These are phyloP conservation scores for Penicillium verrucosum DNA, from an alignment of 2,329 filamentous ascomycete species.

Conservation along the genomic window DNA sequence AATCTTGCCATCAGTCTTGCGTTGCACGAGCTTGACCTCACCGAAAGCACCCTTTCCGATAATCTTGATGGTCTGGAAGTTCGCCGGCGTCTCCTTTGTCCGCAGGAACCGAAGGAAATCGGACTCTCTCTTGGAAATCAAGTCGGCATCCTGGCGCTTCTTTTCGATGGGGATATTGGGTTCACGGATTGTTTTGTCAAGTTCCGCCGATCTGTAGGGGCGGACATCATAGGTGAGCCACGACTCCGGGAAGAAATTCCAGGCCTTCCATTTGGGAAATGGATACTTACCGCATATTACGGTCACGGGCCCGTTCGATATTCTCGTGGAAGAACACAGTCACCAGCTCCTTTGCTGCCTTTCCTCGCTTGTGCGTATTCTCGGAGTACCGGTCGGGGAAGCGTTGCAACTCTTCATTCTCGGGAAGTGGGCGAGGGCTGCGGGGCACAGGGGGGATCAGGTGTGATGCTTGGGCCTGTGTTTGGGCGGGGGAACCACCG, in stretches of 20 bases:
- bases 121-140: slow-evolving; percentile 81
- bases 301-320: slow-evolving; percentile 89
- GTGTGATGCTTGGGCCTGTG: slow-evolving; percentile 62
- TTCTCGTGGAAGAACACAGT: slow-evolving; percentile 95
- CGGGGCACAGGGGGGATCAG: slow-evolving; percentile 65
- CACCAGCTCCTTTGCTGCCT: slow-evolving; percentile 63
- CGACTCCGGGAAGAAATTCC: not conserved
- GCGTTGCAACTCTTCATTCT: slow-evolving; percentile 70
- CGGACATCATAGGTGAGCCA: not conserved
- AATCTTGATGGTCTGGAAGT: slow-evolving; percentile 95
- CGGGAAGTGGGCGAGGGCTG: slow-evolving; percentile 52
- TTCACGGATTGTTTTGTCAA: slow-evolving; percentile 81
- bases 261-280: not conserved
- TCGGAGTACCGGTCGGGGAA: slow-evolving; percentile 85
- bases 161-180: slow-evolving; percentile 69
- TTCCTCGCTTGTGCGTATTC: slow-evolving; percentile 71
- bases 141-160: slow-evolving; percentile 81
- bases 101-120: slow-evolving; percentile 91
- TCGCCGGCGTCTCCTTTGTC: slow-evolving; percentile 87
- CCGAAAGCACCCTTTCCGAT: slow-evolving; percentile 99
- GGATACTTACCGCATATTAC: slow-evolving; percentile 76
- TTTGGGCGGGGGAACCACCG: slow-evolving; percentile 55
- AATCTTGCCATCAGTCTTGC: slow-evolving; percentile 93
- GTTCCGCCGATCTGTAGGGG: slow-evolving; percentile 72
- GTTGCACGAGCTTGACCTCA: slow-evolving; percentile 95